Evolutionary conservation across 345 rosid species (phyloP), one percentile per base, ranked within the genome.

Genomic region (Eucalyptus erythrocorys): DNA sequence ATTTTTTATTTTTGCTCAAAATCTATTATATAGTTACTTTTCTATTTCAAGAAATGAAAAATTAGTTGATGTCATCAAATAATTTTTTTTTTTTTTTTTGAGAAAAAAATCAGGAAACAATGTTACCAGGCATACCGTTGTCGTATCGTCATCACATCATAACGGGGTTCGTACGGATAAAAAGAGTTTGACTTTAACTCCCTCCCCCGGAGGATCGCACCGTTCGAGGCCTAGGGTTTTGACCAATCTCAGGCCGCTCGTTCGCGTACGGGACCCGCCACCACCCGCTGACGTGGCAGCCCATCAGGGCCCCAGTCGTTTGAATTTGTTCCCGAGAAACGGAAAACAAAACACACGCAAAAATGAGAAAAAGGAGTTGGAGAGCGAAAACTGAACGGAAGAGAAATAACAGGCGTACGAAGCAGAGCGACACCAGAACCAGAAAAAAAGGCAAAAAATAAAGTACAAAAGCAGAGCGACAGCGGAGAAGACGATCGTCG

Each of bases 21-120:
- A 19, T 0, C 17, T 50, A 50, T 50, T 50, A 0, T 7, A 0
- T 19, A 10, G 10, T 4, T 24, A 51, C 57, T 51, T 51, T 51
- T 51, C 10, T 51, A 51, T 19, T 21, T 8, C 0, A 0, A 51
- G 26, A 51, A 51, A 21, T 19, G 8, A 51, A 51, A 51, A 51
- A 51, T 21, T 51, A 21, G 3, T 1, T 1, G 26, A 3, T 0
- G 0, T 51, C 3, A 3, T 0, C 8, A 21, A 51, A 51, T 51
- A 51, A 21, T 51, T 51, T 51, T 51, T 19, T 17, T 17, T 51
- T 51, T 51, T 51, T 19, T 19, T 19, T 51, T 51, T 3, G 55
- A 51, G 55, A 51, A 51, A 51, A 51, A 3, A 51, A 51, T 1
- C 26, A 51, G 19, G 57, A 51, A 51, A 7, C 10, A 19, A 19